Conservation (phyloP, 2,329 filamentous ascomycete genomes). For the Fusarium guadeloupense region DNA sequence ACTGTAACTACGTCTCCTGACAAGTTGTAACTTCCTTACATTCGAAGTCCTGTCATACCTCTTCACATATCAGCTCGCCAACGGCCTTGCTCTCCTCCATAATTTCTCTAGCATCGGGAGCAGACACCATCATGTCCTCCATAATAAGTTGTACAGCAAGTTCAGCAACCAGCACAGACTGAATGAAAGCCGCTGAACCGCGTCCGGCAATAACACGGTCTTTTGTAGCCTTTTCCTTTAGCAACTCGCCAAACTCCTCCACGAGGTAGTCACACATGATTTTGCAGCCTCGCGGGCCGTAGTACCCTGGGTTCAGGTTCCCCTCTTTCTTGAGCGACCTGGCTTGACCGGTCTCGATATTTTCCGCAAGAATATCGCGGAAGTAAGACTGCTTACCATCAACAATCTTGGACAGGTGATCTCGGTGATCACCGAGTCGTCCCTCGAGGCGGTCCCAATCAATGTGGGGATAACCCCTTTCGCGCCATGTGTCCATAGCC, state of each 20-base stretch:
- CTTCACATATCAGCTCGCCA: constrained; percentile 74
- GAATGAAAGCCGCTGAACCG: constrained; percentile 74
- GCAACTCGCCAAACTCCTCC: constrained; percentile 63
- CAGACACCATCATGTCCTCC: constrained; percentile 62
- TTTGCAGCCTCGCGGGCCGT: constrained; percentile 77
- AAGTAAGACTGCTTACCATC: constrained; percentile 69
- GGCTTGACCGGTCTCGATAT: constrained; percentile 64
- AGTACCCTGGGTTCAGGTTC: constrained; percentile 79
- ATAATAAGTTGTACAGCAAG: constrained; percentile 63
- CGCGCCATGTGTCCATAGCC: constrained; percentile 58
- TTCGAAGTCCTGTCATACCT: constrained; percentile 45
- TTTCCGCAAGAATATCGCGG: constrained; percentile 63
- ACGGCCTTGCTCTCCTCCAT: constrained; percentile 73
- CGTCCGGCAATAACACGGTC: constrained; percentile 73
- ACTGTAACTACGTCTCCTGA: not conserved
- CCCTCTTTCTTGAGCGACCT: constrained; percentile 68
- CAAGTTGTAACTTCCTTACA: not conserved
- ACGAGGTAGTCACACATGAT: constrained; percentile 77
- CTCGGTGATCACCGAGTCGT: constrained; percentile 67
- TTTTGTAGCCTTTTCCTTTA: constrained; percentile 69
- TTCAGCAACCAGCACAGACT: constrained; percentile 82
- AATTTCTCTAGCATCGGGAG: constrained; percentile 60
- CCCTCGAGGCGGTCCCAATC: constrained; percentile 70
- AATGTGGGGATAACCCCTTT: constrained; percentile 73
- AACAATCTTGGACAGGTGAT: constrained; percentile 67